A percentile compares a stretch with the other conserved stretches of the same genome.
phyloP scores from a whole-genome alignment of 768 basidiomycete genomes.

The Leccinum sublutescens region DNA sequence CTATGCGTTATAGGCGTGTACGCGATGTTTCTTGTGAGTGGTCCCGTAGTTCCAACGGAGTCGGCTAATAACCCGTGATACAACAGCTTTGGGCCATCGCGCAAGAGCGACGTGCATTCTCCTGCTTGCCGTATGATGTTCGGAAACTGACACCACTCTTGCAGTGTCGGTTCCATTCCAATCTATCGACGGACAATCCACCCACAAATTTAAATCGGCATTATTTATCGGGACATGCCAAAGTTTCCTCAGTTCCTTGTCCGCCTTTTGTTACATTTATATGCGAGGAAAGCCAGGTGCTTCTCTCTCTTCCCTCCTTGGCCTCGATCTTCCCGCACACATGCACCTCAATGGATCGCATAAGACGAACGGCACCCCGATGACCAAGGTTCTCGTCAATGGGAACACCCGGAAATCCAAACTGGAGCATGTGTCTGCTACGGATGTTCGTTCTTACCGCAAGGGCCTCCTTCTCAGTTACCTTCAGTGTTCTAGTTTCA shows the following conservation, averaged over 20 bases:
- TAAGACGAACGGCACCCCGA: slow-evolving; percentile 24
- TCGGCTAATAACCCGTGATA: slow-evolving; percentile 10
- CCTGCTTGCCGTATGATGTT: background rate
- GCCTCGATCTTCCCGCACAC: slow-evolving; percentile 44
- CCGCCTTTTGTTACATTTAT: slow-evolving; percentile 74
- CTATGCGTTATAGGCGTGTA: slow-evolving; percentile 88
- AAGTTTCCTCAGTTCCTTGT: slow-evolving; percentile 72
- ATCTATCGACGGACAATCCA: slow-evolving; percentile 56
- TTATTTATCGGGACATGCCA: slow-evolving; percentile 85
- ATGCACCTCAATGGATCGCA: slow-evolving; percentile 20
- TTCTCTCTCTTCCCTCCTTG: slow-evolving; percentile 56
- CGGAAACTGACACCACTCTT: slow-evolving; percentile 2
- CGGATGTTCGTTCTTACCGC: slow-evolving; percentile 35
- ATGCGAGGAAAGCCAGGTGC: slow-evolving; percentile 55
- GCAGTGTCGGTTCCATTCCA: slow-evolving; percentile 84
- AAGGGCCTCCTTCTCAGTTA: slow-evolving; percentile 65
- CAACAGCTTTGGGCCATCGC: slow-evolving; percentile 84
- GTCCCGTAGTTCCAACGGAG: background rate
- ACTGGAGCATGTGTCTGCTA: slow-evolving; percentile 27
- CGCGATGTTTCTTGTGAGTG: slow-evolving; percentile 81
- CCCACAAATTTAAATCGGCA: slow-evolving; percentile 80
- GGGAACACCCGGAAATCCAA: slow-evolving; percentile 25
- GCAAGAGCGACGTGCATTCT: slow-evolving; percentile 81
- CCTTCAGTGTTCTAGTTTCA: slow-evolving; percentile 82
- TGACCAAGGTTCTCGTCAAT: slow-evolving; percentile 39